Conservation (phyloP, 139 green algal species). For the Nannochloris sp. region DNA sequence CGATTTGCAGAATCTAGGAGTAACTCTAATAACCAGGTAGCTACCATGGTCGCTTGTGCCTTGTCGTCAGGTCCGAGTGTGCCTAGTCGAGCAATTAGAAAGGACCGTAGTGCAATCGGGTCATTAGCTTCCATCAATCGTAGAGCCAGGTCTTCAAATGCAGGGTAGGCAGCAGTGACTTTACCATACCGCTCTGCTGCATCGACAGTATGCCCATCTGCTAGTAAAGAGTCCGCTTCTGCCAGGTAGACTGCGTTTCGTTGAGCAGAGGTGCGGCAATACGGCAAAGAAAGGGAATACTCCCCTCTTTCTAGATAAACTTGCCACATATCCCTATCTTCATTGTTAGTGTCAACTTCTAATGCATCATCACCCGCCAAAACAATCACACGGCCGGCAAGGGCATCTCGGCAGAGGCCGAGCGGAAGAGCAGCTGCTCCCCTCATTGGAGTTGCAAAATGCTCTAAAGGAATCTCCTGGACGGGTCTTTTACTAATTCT, state of each 20-base stretch:
- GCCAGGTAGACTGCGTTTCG: slow-evolving; percentile 52
- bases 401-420: slow-evolving; percentile 11
- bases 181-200: slow-evolving; percentile 53
- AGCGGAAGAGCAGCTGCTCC: slow-evolving; percentile 19
- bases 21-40: slow-evolving; percentile 88
- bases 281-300: slow-evolving; percentile 32
- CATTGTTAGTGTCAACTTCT: slow-evolving; percentile 42
- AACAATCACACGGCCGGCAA: slow-evolving; percentile 11
- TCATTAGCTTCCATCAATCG: slow-evolving; percentile 55
- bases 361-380: slow-evolving; percentile 31
- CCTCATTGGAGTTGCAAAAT: slow-evolving; percentile 17
- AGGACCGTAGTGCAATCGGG: slow-evolving; percentile 43
- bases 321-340: slow-evolving; percentile 76
- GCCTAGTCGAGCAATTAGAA: slow-evolving; percentile 45
- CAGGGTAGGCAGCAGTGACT: slow-evolving; percentile 33
- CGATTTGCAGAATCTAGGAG: slow-evolving; percentile 80
- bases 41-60: slow-evolving; percentile 80
- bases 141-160: slow-evolving; percentile 85
- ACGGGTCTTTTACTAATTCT: slow-evolving; percentile 42
- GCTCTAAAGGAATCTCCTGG: slow-evolving; percentile 51
- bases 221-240: slow-evolving; percentile 42
- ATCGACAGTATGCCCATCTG: slow-evolving; percentile 29
- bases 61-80: slow-evolving; percentile 44
- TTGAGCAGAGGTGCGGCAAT: slow-evolving; percentile 38
- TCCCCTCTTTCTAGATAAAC: slow-evolving; percentile 60